Conservation (phyloP, 2,329 filamentous ascomycete genomes). For the Diaporthe helianthi region DNA sequence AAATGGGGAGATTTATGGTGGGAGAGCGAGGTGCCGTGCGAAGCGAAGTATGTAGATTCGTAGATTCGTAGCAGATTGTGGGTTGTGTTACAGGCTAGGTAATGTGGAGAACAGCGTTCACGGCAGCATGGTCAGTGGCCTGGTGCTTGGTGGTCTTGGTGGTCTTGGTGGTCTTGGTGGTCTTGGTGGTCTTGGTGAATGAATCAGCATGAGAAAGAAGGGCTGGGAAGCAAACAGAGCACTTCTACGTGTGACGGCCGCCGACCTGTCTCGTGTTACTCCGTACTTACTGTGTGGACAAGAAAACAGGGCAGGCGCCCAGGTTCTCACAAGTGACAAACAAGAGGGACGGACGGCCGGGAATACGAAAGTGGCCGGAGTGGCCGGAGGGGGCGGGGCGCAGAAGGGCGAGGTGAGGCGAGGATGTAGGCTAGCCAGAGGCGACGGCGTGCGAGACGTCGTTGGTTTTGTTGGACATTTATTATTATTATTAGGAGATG, state of each 20-base stretch:
- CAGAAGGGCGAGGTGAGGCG: slow-evolving; percentile 7
- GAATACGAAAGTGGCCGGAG: slow-evolving; percentile 20
- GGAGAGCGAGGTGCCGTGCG: not conserved
- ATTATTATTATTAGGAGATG: too few species aligned
- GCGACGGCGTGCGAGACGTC: not conserved
- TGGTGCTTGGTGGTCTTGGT: not conserved
- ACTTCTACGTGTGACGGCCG: slow-evolving; percentile 19
- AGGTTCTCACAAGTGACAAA: not conserved
- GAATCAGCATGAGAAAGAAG: not conserved
- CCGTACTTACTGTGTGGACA: too few species aligned
- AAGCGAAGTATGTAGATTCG: slow-evolving; percentile 6
- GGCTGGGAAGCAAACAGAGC: slow-evolving; percentile 2
- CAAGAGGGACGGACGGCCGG: not conserved
- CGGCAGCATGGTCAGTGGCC: slow-evolving; percentile 10
- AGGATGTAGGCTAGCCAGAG: not conserved
- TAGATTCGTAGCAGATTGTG: not conserved
- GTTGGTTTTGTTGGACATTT: too few species aligned
- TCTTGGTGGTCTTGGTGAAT: not conserved
- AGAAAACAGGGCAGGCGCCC: not conserved
- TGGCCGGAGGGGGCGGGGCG: slow-evolving; percentile 4
- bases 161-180: not conserved
- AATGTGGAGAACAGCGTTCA: not conserved
- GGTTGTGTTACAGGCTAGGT: not conserved
- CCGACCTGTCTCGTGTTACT: not conserved
- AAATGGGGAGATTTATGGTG: slow-evolving; percentile 11